Conservation (phyloP, 2,329 filamentous ascomycete species). For the Diaporthe helianthi region DNA sequence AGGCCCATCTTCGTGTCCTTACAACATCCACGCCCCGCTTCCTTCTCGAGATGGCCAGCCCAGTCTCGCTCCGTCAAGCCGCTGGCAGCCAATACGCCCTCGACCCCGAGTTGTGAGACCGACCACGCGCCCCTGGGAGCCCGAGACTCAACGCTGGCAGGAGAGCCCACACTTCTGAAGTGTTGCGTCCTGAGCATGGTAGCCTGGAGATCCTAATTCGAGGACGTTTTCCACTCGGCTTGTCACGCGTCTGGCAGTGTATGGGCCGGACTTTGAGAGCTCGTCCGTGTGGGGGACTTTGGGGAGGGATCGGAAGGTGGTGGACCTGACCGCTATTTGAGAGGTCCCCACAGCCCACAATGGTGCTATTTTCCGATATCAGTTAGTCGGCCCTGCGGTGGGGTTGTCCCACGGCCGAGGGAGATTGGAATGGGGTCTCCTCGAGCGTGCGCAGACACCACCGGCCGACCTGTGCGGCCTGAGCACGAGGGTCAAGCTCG, state of each 20-base stretch:
- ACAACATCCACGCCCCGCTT: not conserved
- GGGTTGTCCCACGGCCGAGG: constrained; percentile 1
- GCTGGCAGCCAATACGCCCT: not conserved
- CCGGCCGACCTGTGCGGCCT: not conserved
- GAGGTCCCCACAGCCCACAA: not conserved
- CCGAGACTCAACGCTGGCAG: constrained; percentile 5
- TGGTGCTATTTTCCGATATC: not conserved
- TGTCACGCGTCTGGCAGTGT: not conserved
- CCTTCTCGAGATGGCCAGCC: not conserved
- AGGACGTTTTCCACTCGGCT: not conserved
- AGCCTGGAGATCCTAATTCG: not conserved
- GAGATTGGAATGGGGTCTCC: constrained; percentile 31
- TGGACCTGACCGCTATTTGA: constrained; percentile 16
- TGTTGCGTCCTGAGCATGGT: not conserved
- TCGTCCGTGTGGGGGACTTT: not conserved
- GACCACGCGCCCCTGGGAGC: not conserved
- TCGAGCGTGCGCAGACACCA: constrained; percentile 28
- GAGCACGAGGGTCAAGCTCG: not conserved
- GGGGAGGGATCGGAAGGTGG: constrained; percentile 7
- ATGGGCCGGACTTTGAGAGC: not conserved
- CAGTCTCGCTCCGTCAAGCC: not conserved
- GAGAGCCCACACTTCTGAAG: constrained; percentile 11
- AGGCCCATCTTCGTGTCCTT: not conserved
- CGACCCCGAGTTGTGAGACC: not conserved
- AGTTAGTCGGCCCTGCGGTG: no score